Evolutionary conservation across 1,284 basidiomycete species (phyloP).

Genomic region (Bjerkandera adusta): DNA sequence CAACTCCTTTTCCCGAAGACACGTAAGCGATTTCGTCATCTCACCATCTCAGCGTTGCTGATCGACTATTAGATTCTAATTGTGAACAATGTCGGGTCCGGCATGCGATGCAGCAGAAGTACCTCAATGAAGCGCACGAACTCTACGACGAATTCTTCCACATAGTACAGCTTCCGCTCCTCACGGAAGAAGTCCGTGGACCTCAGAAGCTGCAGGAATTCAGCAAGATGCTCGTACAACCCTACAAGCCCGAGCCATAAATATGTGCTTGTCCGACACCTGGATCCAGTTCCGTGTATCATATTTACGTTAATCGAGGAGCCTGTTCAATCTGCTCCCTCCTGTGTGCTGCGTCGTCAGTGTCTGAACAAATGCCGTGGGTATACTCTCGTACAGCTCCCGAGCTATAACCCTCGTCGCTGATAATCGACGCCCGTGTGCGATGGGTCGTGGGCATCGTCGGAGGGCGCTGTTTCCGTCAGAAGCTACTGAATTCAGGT

Average conservation of each 20-base stretch:
- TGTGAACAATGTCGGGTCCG: constrained; percentile 96
- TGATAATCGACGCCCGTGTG: too few relatives aligned
- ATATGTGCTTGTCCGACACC: neutral
- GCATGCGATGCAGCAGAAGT: constrained; percentile 98
- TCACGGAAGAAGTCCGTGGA: constrained; percentile 96
- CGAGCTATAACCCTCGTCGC: too few relatives aligned
- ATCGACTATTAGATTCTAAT: constrained; percentile 61
- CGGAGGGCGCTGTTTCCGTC: too few relatives aligned
- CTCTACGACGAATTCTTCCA: constrained; percentile 98
- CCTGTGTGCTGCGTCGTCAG: too few relatives aligned
- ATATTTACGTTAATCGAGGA: constrained; percentile 9
- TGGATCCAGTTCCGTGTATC: constrained; percentile 2
- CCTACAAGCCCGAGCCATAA: constrained; percentile 39
- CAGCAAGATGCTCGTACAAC: constrained; percentile 81
- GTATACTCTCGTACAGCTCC: too few relatives aligned
- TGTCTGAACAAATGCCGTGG: too few relatives aligned
- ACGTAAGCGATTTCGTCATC: constrained; percentile 45
- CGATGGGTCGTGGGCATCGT: too few relatives aligned
- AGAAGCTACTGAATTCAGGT: too few relatives aligned
- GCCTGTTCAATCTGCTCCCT: too few relatives aligned
- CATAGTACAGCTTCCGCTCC: constrained; percentile 87
- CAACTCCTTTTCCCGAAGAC: constrained; percentile 94
- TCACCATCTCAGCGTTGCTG: constrained; percentile 1
- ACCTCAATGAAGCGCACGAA: constrained; percentile 91
- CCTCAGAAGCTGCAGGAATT: constrained; percentile 91